Evolutionary conservation across 352 stramenopile genomes (phyloP).

Genomic region (Phytophthora citrophthora): DNA sequence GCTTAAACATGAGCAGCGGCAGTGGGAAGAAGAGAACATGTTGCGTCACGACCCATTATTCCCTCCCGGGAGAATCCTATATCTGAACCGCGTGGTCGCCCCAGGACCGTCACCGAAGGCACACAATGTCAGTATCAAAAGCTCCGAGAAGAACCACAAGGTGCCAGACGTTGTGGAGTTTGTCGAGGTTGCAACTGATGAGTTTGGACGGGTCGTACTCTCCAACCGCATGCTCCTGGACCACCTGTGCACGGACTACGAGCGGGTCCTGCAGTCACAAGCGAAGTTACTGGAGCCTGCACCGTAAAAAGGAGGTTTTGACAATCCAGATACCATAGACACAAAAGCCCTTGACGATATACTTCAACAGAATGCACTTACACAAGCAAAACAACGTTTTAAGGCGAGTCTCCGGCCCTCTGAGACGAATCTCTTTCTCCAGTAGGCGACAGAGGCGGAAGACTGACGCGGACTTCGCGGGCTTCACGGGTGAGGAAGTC

Average conservation of each 20-base stretch:
- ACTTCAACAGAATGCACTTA: neutral
- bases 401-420: slow-evolving; percentile 52
- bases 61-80: slow-evolving; percentile 74
- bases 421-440: slow-evolving; percentile 45
- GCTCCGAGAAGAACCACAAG: slow-evolving; percentile 9
- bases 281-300: slow-evolving; percentile 11
- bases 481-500: slow-evolving; percentile 80
- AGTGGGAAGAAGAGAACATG: slow-evolving; percentile 36
- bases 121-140: slow-evolving; percentile 1
- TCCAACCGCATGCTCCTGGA: slow-evolving; percentile 88
- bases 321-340: neutral
- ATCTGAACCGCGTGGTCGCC: slow-evolving; percentile 53
- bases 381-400: slow-evolving; percentile 19
- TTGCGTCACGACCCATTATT: slow-evolving; percentile 68
- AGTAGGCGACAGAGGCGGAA: slow-evolving; percentile 80
- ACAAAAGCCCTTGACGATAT: neutral
- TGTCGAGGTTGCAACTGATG: slow-evolving; percentile 65
- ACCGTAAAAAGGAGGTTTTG: neutral
- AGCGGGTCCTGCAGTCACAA: slow-evolving; percentile 55
- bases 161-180: slow-evolving; percentile 51
- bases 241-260: slow-evolving; percentile 87
- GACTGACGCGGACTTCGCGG: slow-evolving; percentile 79
- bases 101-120: slow-evolving; percentile 15
- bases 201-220: slow-evolving; percentile 77
- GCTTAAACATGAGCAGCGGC: slow-evolving; percentile 26